Evolutionary conservation across 192 early-diverging fungal species (phyloP), one percentile per base, ranked within the genome.

Genomic region (Nowakowskiella sp.): DNA sequence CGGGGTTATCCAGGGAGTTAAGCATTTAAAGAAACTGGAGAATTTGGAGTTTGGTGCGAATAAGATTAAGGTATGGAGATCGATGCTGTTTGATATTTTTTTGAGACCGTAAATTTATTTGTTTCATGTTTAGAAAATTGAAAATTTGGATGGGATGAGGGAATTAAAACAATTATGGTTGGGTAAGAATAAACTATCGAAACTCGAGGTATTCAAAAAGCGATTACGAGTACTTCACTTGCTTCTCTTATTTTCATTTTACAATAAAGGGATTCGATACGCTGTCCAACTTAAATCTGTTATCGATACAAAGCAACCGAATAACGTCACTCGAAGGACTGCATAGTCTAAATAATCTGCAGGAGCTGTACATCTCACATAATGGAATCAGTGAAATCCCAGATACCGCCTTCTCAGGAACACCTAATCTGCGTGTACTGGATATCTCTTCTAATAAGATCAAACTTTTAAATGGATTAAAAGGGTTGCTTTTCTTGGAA

Each of bases 31-130:
- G 0, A 73, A 82, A 27, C 54, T 97, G 28, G 84, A 72, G 4
- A 92, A 86, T 62, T 65, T 99, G 36, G 95, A 99, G 62, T 78
- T 99, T 0, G 95, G 95, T 10, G 91, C 91, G 0, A 99, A 99
- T 65, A 77, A 89, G 7, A 92, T 99, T 57, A 76, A 91, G 42
- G 86, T 86, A 72, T 34, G 58, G 43, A 50, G 44, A 21, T 5
- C 6, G n/a, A 21, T 23, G 33, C 5, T 30, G 21, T 6, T 45
- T 59, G 34, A 51, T 1, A n/a, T n/a, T n/a, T n/a, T n/a, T n/a
- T n/a, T n/a, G n/a, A n/a, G n/a, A n/a, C n/a, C n/a, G n/a, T n/a
- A n/a, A n/a, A 42, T 44, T 21, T 0, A 9, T 16, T 52, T 19
- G 21, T 13, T 48, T 9, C 29, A 31, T 10, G 39, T n/a, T n/a